These are phyloP conservation scores for Kazachstania sp. DNA, from an alignment of 1,139 yeast species.

Conservation along the genomic window DNA sequence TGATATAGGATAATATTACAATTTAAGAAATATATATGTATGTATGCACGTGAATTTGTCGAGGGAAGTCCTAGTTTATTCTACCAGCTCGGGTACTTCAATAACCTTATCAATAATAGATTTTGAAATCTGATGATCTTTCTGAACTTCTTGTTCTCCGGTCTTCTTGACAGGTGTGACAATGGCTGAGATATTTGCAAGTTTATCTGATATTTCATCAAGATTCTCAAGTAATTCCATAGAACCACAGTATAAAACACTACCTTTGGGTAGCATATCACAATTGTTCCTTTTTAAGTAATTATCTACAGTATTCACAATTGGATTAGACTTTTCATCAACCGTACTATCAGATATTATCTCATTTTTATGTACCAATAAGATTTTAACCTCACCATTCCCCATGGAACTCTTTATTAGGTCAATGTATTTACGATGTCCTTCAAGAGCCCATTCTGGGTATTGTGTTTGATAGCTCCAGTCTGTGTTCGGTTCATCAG, in stretches of 20 bases:
- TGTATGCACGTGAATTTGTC: too few relatives aligned
- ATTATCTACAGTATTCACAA: too few relatives aligned
- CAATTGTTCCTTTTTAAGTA: too few relatives aligned
- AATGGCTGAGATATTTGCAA: not conserved
- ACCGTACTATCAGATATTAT: not conserved
- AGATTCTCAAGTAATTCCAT: not conserved
- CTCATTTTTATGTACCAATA: not conserved
- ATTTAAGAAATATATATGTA: too few relatives aligned
- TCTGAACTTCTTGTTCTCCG: not conserved
- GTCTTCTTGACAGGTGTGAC: not conserved
- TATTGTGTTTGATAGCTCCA: conserved; percentile 77
- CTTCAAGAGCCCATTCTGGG: conserved; percentile 71
- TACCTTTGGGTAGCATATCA: not conserved
- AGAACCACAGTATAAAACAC: not conserved
- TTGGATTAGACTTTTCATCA: not conserved
- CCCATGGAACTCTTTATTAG: conserved; percentile 5
- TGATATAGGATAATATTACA: too few relatives aligned
- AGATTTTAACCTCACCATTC: not conserved
- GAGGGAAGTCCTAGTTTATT: too few relatives aligned
- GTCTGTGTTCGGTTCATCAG: conserved; percentile 3
- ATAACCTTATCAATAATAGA: too few relatives aligned
- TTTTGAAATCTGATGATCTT: too few relatives aligned
- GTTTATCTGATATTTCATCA: not conserved
- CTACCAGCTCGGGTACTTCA: too few relatives aligned
- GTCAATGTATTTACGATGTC: conserved; percentile 7